Evolutionary conservation across 2,329 filamentous ascomycete genomes (phyloP).

Genomic region (Arthrobotrys iridis): DNA sequence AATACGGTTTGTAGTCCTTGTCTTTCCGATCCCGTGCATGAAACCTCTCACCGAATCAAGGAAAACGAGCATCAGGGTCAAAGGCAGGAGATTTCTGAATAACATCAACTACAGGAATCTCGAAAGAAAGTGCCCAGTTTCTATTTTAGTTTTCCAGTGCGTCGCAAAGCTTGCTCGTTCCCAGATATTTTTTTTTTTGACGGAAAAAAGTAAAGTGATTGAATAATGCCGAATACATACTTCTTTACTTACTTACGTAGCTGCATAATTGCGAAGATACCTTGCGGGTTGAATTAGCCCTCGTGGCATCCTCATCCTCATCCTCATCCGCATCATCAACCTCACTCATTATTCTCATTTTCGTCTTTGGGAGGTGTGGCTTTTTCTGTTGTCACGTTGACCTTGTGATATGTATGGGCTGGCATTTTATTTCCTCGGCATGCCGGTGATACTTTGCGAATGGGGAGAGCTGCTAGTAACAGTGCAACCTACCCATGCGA

Average conservation of each 20-base stretch:
- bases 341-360: constrained; percentile 2
- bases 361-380: constrained; percentile 12
- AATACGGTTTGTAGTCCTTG: constrained; percentile 8
- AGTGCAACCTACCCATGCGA: constrained; percentile 1
- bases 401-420: constrained; percentile 24
- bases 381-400: constrained; percentile 39
- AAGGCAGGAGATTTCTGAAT: constrained; percentile 21
- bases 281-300: constrained; percentile 12
- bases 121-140: constrained; percentile 24
- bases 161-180: constrained; percentile 30
- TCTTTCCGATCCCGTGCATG: constrained; percentile 44
- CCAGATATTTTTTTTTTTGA: constrained; percentile 1
- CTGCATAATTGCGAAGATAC: constrained; percentile 32
- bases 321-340: neutral
- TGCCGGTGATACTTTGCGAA: constrained; percentile 36
- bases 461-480: constrained; percentile 13
- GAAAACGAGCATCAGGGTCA: constrained; percentile 44
- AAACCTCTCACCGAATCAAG: constrained; percentile 44
- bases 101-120: neutral
- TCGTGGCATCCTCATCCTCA: constrained; percentile 17
- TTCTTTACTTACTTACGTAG: neutral
- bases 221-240: constrained; percentile 22
- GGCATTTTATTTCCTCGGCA: constrained; percentile 17
- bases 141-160: constrained; percentile 45
- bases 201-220: constrained; percentile 26